Evolutionary conservation across 2,329 filamentous ascomycete species (phyloP), one percentile per base, ranked within the genome.

Genomic region (Monosporascus sp.): DNA sequence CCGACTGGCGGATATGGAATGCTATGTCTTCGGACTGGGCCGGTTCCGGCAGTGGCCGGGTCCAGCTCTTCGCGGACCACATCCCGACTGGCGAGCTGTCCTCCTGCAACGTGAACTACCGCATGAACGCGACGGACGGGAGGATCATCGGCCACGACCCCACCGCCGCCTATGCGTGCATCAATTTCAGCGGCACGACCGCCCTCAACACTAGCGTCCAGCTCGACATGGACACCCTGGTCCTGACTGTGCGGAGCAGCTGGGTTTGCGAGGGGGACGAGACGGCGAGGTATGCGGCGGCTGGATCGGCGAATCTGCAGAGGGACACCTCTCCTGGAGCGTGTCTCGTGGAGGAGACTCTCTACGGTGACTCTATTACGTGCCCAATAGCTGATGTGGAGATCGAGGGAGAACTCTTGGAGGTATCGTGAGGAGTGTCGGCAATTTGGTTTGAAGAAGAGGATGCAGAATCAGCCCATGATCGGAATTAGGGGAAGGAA

Each of bases 21-120:
- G 58, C 58, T 3, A 46, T 40, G 2, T 60, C 58, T 1, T 60
- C 58, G 7, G 58, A 60, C 56, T 60, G 58, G 58, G 55, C 58
- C 3, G 58, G 56, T 3, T 51, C 56, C 2, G 51, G 48, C 7
- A 43, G 51, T n/a, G 58, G 58, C 1, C 56, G 56, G 2, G 56
- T 60, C 7, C 53, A 57, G 55, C 31, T 60, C 7, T 60, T 58
- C 49, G 53, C 58, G 7, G 48, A 31, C 6, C 58, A 60, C 53
- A 7, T 50, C 2, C 56, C 58, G 6, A 60, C 58, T 17, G 22
- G 31, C 31, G 37, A 47, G 9, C 17, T 47, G 43, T 8, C 49
- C 1, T 47, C 52, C 15, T 60, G 58, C 50, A 53, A 55, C 51
- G 56, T 60, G 15, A 37, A 50, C 11, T 60, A 60, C 53, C 38